Conservation (phyloP, 495 filamentous ascomycete species). For the Cryomyces minteri region DNA sequence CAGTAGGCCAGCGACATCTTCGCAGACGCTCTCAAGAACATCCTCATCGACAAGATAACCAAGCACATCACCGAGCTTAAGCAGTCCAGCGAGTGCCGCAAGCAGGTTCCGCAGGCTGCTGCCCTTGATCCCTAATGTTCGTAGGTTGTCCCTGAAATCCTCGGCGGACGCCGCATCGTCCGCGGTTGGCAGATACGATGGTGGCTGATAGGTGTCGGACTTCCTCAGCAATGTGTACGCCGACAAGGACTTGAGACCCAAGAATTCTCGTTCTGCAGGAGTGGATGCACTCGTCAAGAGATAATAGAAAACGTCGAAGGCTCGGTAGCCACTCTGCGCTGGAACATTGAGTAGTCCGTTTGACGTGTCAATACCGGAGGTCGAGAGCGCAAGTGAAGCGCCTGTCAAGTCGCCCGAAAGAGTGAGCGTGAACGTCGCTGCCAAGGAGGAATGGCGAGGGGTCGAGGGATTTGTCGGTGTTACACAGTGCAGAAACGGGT, state of each 20-base stretch:
- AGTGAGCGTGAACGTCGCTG: slow-evolving; percentile 62
- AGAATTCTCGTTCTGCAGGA: slow-evolving; percentile 74
- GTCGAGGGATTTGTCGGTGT: slow-evolving; percentile 79
- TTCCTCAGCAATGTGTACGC: slow-evolving; percentile 61
- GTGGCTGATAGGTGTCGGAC: slow-evolving; percentile 74
- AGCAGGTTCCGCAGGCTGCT: slow-evolving; percentile 60
- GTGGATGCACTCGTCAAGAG: slow-evolving; percentile 79
- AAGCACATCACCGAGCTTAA: slow-evolving; percentile 82
- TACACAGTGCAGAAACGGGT: slow-evolving; percentile 71
- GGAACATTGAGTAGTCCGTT: slow-evolving; percentile 72
- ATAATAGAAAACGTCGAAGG: slow-evolving; percentile 99
- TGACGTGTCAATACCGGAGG: slow-evolving; percentile 70
- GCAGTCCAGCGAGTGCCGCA: slow-evolving; percentile 63
- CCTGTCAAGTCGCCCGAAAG: slow-evolving; percentile 61
- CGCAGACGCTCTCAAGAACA: slow-evolving; percentile 66
- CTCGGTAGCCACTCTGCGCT: slow-evolving; percentile 60
- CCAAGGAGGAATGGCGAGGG: slow-evolving; percentile 63
- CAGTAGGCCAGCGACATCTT: slow-evolving; percentile 73
- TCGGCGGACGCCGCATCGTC: slow-evolving; percentile 89
- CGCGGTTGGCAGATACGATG: slow-evolving; percentile 77
- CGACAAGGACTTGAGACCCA: slow-evolving; percentile 66
- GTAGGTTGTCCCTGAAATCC: slow-evolving; percentile 69
- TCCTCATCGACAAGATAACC: slow-evolving; percentile 78
- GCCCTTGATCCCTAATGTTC: slow-evolving; percentile 84
- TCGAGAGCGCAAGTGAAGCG: slow-evolving; percentile 60